phyloP scores from a whole-genome alignment of 441 rosid species.

The Croton laevigatus region DNA sequence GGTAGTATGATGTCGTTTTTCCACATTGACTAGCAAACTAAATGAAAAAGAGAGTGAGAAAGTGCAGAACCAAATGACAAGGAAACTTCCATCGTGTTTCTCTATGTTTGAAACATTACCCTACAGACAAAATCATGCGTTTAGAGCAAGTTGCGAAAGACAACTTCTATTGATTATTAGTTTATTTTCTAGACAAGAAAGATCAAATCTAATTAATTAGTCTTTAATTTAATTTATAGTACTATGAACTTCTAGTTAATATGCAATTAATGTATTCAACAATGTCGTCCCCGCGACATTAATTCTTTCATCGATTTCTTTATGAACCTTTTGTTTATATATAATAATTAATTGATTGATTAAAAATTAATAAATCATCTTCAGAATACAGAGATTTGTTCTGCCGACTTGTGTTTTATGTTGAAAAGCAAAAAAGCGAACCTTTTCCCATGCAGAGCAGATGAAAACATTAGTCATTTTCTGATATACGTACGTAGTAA shows the following conservation, averaged over 20 bases:
- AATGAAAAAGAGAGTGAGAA: not conserved
- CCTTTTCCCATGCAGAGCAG: not conserved
- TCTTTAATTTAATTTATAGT: not conserved
- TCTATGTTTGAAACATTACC: not conserved
- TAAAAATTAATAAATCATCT: not conserved
- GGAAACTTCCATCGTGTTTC: constrained; percentile 16
- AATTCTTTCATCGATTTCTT: not conserved
- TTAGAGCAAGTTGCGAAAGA: not conserved
- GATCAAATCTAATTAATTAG: not conserved
- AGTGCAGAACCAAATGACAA: not conserved
- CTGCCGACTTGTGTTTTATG: not conserved
- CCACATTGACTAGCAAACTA: not conserved
- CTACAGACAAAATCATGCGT: not conserved
- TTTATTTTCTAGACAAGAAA: not conserved
- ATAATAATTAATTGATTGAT: not conserved
- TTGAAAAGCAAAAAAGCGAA: not conserved
- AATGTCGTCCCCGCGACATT: constrained; percentile 14
- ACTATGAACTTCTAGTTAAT: too few relatives aligned
- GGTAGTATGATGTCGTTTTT: not conserved
- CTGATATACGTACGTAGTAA: not conserved
- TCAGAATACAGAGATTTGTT: not conserved
- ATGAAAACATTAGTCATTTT: not conserved
- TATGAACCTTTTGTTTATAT: not conserved
- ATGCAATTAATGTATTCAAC: constrained; percentile 9
- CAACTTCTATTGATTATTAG: not conserved